phyloP scores from a whole-genome alignment of 305 asterid genomes.

The Fraxinus ornus region DNA sequence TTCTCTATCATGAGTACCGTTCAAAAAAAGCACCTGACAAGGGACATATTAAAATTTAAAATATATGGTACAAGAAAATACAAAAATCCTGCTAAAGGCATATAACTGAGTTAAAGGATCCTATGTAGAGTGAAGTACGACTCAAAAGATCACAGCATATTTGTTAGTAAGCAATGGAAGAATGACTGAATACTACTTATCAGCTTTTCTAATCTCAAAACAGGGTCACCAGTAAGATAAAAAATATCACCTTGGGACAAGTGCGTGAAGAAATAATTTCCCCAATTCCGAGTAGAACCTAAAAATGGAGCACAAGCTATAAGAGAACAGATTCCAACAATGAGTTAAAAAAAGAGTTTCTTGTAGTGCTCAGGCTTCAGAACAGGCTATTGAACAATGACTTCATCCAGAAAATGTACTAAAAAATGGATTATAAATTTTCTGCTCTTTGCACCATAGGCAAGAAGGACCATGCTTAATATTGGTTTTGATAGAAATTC shows the following conservation, averaged over 20 bases:
- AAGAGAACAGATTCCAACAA: slow-evolving; percentile 7
- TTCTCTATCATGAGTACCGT: slow-evolving; percentile 86
- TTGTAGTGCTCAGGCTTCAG: background rate
- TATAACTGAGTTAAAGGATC: slow-evolving; percentile 6
- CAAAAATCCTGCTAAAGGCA: background rate
- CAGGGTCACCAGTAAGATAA: background rate
- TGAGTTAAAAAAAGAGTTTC: background rate
- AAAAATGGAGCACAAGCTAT: slow-evolving; percentile 29
- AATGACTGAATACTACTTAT: slow-evolving; percentile 13
- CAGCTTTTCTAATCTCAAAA: background rate
- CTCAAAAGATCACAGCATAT: slow-evolving; percentile 4
- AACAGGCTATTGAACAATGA: background rate
- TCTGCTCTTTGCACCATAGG: background rate
- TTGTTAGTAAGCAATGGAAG: background rate
- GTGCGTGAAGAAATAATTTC: slow-evolving; percentile 72
- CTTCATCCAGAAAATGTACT: background rate
- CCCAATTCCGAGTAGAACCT: slow-evolving; percentile 91
- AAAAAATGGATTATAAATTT: background rate
- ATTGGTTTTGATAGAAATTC: background rate
- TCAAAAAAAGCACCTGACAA: slow-evolving; percentile 75
- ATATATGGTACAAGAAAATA: background rate
- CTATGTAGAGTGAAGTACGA: slow-evolving; percentile 1
- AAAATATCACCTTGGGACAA: slow-evolving; percentile 71
- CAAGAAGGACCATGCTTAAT: background rate
- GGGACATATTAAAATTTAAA: slow-evolving; percentile 19